A percentile compares a stretch with the other conserved stretches of the same genome.
Evolutionary conservation across 176 grass and related monocot genomes (phyloP).

Genomic region (Cymbopogon citratus): DNA sequence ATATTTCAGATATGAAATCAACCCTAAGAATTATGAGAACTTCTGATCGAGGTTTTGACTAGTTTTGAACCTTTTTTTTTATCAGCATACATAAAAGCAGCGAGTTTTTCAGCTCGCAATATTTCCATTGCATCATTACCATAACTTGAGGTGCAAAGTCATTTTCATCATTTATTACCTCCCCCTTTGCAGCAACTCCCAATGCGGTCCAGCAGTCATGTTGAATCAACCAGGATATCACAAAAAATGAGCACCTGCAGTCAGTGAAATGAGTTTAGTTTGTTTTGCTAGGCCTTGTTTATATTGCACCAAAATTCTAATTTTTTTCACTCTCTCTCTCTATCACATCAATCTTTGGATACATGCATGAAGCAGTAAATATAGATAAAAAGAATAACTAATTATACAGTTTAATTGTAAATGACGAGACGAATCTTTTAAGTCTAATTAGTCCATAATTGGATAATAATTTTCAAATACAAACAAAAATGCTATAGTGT

Average conservation of each 20-base stretch:
- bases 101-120: neutral
- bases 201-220: conserved; percentile 91
- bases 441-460: too few relatives aligned
- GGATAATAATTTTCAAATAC: too few relatives aligned
- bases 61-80: neutral
- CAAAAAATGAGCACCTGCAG: conserved; percentile 80
- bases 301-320: too few relatives aligned
- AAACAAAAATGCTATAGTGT: too few relatives aligned
- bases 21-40: neutral
- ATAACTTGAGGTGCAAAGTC: conserved; percentile 17
- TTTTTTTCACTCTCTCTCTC: too few relatives aligned
- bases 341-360: too few relatives aligned
- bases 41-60: neutral
- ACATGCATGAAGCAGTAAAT: too few relatives aligned
- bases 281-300: too few relatives aligned
- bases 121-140: neutral
- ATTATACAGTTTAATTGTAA: too few relatives aligned
- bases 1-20: conserved; percentile 4
- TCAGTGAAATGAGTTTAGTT: neutral
- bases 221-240: conserved; percentile 96
- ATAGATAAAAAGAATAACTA: too few relatives aligned
- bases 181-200: conserved; percentile 87
- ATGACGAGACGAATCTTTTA: too few relatives aligned
- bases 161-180: conserved; percentile 40
- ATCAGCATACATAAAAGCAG: neutral